These are phyloP conservation scores for Hanseniaspora nectarophila DNA, from an alignment of 805 yeast genomes.

Conservation along the genomic window DNA sequence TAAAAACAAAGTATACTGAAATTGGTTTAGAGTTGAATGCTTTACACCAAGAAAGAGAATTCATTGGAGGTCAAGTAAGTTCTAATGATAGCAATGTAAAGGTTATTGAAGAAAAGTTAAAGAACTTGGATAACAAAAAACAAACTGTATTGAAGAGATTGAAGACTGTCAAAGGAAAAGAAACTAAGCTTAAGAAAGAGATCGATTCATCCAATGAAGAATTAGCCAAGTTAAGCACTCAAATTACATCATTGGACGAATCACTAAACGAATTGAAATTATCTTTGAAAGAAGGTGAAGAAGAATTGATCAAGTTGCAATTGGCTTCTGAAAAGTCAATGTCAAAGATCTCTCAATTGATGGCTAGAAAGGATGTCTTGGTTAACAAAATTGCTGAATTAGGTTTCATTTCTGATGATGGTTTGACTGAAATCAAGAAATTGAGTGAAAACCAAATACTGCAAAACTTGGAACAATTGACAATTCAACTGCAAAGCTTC, in stretches of 20 bases:
- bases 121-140: slow-evolving; percentile 18
- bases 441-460: slow-evolving; percentile 43
- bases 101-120: slow-evolving; percentile 18
- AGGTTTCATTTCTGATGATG: slow-evolving; percentile 85
- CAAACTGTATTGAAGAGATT: slow-evolving; percentile 18
- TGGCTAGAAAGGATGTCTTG: slow-evolving; percentile 55
- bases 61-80: background rate
- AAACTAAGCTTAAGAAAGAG: slow-evolving; percentile 23
- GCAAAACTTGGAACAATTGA: slow-evolving; percentile 40
- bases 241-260: slow-evolving; percentile 18
- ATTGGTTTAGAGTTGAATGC: slow-evolving; percentile 23
- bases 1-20: slow-evolving; percentile 21
- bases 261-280: slow-evolving; percentile 31
- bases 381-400: slow-evolving; percentile 63
- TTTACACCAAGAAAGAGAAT: slow-evolving; percentile 27
- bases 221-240: slow-evolving; percentile 23
- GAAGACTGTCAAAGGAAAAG: slow-evolving; percentile 18
- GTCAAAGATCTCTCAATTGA: slow-evolving; percentile 48
- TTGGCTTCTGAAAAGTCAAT: slow-evolving; percentile 53
- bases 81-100: background rate
- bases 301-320: slow-evolving; percentile 40
- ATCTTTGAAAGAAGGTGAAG: slow-evolving; percentile 47
- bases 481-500: slow-evolving; percentile 47
- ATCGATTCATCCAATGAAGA: slow-evolving; percentile 22
- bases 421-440: slow-evolving; percentile 41